These are phyloP conservation scores for Leptosphaerulina australis DNA, from an alignment of 2,329 filamentous ascomycete species.

Conservation along the genomic window DNA sequence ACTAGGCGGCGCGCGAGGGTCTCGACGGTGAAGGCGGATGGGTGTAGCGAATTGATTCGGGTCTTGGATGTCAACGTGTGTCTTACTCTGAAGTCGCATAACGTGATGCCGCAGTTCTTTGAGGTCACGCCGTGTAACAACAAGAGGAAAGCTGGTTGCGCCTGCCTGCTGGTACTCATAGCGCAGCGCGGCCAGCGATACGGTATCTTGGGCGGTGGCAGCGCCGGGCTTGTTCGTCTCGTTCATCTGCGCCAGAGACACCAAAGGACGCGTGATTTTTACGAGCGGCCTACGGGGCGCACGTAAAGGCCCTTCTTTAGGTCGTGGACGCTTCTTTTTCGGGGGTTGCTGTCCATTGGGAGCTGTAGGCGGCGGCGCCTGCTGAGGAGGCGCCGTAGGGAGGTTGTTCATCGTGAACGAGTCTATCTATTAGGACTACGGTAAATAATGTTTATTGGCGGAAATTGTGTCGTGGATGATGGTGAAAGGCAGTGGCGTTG, in stretches of 20 bases:
- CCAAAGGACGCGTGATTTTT: conserved; percentile 40
- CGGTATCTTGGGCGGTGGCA: conserved; percentile 16
- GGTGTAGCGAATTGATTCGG: conserved; percentile 85
- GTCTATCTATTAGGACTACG: conserved; percentile 5
- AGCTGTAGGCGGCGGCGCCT: conserved; percentile 31
- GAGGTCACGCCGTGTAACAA: conserved; percentile 81
- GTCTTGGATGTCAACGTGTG: conserved; percentile 70
- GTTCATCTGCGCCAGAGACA: conserved; percentile 44
- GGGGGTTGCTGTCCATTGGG: conserved; percentile 42
- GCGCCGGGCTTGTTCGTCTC: conserved; percentile 26
- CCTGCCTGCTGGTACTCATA: conserved; percentile 36
- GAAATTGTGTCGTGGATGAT: conserved; percentile 3
- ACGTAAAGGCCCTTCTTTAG: conserved; percentile 47
- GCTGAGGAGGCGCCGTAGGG: conserved; percentile 24
- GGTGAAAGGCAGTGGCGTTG: conserved; percentile 5
- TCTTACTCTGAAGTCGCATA: conserved; percentile 74
- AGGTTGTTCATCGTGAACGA: conserved; percentile 28
- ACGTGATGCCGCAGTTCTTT: conserved; percentile 84
- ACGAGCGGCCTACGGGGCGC: conserved; percentile 43
- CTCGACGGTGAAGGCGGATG: conserved; percentile 85
- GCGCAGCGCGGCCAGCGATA: conserved; percentile 31
- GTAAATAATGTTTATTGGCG: conserved; percentile 11
- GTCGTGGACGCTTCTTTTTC: conserved; percentile 43
- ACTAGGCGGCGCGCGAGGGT: conserved; percentile 70
- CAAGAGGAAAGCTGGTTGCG: conserved; percentile 61